These are phyloP conservation scores for Asterochloris erici DNA, from an alignment of 139 green algal species.

Conservation along the genomic window DNA sequence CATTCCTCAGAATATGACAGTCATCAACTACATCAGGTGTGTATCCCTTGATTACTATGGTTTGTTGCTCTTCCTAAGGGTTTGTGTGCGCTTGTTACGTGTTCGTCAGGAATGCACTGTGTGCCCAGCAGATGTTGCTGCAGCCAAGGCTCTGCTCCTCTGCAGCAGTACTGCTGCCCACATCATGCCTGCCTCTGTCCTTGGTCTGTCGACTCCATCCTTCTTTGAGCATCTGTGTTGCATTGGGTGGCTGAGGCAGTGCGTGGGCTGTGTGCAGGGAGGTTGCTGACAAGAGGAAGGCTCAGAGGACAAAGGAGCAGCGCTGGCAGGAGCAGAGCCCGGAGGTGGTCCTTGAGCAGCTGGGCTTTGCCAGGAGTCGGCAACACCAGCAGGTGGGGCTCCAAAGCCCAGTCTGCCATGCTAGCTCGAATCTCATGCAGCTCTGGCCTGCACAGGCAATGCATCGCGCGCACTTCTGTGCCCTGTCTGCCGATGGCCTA, in stretches of 20 bases:
- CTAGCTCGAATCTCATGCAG: too few relatives aligned
- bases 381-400: conserved; percentile 53
- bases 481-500: not conserved
- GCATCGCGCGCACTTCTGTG: not conserved
- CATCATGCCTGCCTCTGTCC: not conserved
- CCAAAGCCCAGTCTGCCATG: not conserved
- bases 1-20: conserved; percentile 46
- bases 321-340: conserved; percentile 5
- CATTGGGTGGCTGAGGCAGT: not conserved
- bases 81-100: not conserved
- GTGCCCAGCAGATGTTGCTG: not conserved
- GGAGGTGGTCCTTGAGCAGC: conserved; percentile 31
- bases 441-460: not conserved
- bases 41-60: not conserved
- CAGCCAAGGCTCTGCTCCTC: not conserved
- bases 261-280: conserved; percentile 23
- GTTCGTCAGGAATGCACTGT: not conserved
- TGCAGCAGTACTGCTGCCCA: not conserved
- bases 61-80: not conserved
- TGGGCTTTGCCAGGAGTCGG: conserved; percentile 57
- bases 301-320: conserved; percentile 1
- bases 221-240: too few relatives aligned
- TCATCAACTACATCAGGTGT: conserved; percentile 64
- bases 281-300: conserved; percentile 42
- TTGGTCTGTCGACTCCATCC: too few relatives aligned